Base-by-base conservation (phyloP, 371 early-diverging fungal genomes). In the Thermomucor indicae-seudaticae region DNA sequence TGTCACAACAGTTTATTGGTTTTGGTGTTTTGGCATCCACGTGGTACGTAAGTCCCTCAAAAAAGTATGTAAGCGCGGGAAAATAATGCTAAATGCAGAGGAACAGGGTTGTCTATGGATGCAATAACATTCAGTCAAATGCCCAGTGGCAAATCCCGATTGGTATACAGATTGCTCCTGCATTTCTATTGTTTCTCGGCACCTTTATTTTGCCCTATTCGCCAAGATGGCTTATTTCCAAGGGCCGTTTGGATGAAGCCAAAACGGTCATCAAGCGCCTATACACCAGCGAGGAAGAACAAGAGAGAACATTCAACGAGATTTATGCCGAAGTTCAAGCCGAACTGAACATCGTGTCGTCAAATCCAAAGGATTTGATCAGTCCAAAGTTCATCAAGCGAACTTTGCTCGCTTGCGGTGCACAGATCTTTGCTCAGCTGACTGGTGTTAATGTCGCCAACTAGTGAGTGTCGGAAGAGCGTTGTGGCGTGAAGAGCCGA, bases 291-390 rank as follows among this genome's bases (percentile, higher is more conserved):
- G 62, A 66, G 43, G 64, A 51, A 46, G 58, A 64, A 35, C 51
- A 65, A 59, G 50, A 68, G 72, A 32, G 64, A 58, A 46, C 69
- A 67, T 87, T 78, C 62, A 72, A 81, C 39, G 70, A 72, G 49
- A 72, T 72, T 22, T 48, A 45, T 25, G 67, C 60, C 5, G 70
- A 69, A 55, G 58, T 72, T 27, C 67, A 66, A 12, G 47, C 59
- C 17, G 73, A 72, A 50, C 57, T 59, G 19, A 63, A 64, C 27
- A 67, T 85, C 23, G 84, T 84, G 14, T 70, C 75, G n/a, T 80
- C 77, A 46, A 75, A 76, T 40, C 93, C 90, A 65, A 2, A 43
- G 4, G 93, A 93, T 58, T 79, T 95, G 38, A 62, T 89, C 53
- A 10, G 3, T 3, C 47, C 47, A n/a, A 48, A 54, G 47, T 54